Base-by-base conservation (phyloP, 805 yeast genomes). In the Ogataea siamensis region DNA sequence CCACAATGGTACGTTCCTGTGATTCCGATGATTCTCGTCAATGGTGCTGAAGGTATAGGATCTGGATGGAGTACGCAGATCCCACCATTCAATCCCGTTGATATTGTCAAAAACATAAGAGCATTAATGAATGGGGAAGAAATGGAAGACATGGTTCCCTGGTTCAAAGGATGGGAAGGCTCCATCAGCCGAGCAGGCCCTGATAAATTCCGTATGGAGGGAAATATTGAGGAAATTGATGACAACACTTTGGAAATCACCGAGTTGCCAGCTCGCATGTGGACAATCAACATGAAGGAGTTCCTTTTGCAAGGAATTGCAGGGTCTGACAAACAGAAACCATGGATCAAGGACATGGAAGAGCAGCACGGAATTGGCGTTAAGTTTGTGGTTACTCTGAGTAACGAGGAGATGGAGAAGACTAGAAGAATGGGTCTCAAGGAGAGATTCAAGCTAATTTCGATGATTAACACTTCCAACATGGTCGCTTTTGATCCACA, bases 21-120 rank as follows among this genome's bases (percentile, higher is more conserved):
- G n/a, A 51, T 93, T 26, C 99, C 99, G 7, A 86, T 88, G 87
- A 58, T 93, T n/a, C 70, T 93, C 45, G 95, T 93, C 5, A 93
- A 93, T 57, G 99, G 99, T 41, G 74, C 91, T 7, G 99, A 93
- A 63, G 99, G 99, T 67, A 93, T 93, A 60, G 99, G 99, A 46
- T 89, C 99, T 32, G 99, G 99, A 49, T 93, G 98, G 97, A 86
- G 96, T 48, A 88, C 98, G 1, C 79, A 77, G 45, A 83, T 93
- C 46, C 99, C 99, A 1, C 79, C 86, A 27, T 91, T 76, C 64
- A 88, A 93, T 58, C 99, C 99, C 0, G 53, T 60, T 10, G 98
- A 91, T 56, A 69, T 93, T 43, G 87, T 87, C 17, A 66, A 63
- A 2, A 93, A 93, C 52, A 67, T 93, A 21, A 76, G 78, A 42